A percentile compares a stretch with the other conserved stretches of the same genome.
phyloP scores from a whole-genome alignment of 2,329 filamentous ascomycete genomes.

The Biscogniauxia mediterranea region DNA sequence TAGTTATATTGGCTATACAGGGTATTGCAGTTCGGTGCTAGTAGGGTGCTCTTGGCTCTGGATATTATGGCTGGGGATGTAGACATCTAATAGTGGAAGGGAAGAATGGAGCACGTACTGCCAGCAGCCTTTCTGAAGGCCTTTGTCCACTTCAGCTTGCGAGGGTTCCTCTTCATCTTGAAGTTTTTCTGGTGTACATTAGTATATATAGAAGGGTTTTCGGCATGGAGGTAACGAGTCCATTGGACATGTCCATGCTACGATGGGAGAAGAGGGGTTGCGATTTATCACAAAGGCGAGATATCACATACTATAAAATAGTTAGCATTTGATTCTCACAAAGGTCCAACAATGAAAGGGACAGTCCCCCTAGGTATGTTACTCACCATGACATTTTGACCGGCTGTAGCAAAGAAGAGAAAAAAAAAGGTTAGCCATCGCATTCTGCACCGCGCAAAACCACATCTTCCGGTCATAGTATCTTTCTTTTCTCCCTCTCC shows the following conservation, averaged over 20 bases:
- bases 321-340: not conserved
- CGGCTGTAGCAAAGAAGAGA: not conserved
- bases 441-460: conserved; percentile 26
- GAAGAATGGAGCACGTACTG: conserved; percentile 4
- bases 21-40: too few species aligned
- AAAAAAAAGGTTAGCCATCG: not conserved
- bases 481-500: not conserved
- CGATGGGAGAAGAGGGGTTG: not conserved
- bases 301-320: not conserved
- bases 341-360: not conserved
- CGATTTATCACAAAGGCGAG: not conserved
- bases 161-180: conserved; percentile 96
- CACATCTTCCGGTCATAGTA: conserved; percentile 26
- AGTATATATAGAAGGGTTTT: not conserved
- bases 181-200: not conserved
- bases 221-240: not conserved
- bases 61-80: not conserved
- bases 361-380: not conserved
- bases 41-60: not conserved
- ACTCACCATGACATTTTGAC: not conserved
- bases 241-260: not conserved
- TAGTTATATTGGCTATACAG: too few species aligned
- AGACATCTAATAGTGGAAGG: not conserved
- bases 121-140: conserved; percentile 81
- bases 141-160: conserved; percentile 97